phyloP scores from a whole-genome alignment of 805 yeast genomes.

The Spathaspora hagerdaliae region DNA sequence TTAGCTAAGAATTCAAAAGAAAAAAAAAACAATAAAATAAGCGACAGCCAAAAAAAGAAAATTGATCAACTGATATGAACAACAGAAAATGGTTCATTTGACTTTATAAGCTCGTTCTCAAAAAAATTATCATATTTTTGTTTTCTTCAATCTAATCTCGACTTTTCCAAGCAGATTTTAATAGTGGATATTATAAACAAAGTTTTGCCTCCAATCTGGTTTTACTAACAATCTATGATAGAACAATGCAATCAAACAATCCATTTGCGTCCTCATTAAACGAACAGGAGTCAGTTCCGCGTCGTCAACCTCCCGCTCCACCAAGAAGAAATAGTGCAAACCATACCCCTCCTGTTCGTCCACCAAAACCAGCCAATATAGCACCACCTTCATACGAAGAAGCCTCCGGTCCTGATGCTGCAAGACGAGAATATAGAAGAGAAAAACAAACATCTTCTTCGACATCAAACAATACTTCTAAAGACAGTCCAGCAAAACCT shows the following conservation, averaged over 20 bases:
- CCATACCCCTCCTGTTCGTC: slow-evolving; percentile 20
- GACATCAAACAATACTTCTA: slow-evolving; percentile 5
- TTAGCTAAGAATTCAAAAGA: no score
- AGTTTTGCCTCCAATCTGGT: no score
- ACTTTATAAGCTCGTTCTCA: no score
- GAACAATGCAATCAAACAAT: slow-evolving; percentile 44
- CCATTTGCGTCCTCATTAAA: slow-evolving; percentile 49
- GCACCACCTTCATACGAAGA: slow-evolving; percentile 77
- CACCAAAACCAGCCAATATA: slow-evolving; percentile 28
- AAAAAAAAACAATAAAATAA: no score
- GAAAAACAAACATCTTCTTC: slow-evolving; percentile 40
- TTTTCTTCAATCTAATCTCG: no score
- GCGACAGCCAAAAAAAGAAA: no score
- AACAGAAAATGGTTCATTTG: no score
- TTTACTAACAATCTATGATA: slow-evolving; percentile 11
- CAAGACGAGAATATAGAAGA: slow-evolving; percentile 46
- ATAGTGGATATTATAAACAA: no score
- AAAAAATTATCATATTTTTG: no score
- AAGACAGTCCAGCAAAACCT: slow-evolving; percentile 12
- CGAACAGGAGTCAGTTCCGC: slow-evolving; percentile 12
- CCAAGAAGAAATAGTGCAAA: slow-evolving; percentile 5
- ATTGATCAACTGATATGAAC: no score
- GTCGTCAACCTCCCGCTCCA: slow-evolving; percentile 5
- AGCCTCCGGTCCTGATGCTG: slow-evolving; percentile 49
- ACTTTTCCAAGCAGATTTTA: no score